These are phyloP conservation scores for Calonectria naviculata DNA, from an alignment of 2,329 filamentous ascomycete genomes.

Conservation along the genomic window DNA sequence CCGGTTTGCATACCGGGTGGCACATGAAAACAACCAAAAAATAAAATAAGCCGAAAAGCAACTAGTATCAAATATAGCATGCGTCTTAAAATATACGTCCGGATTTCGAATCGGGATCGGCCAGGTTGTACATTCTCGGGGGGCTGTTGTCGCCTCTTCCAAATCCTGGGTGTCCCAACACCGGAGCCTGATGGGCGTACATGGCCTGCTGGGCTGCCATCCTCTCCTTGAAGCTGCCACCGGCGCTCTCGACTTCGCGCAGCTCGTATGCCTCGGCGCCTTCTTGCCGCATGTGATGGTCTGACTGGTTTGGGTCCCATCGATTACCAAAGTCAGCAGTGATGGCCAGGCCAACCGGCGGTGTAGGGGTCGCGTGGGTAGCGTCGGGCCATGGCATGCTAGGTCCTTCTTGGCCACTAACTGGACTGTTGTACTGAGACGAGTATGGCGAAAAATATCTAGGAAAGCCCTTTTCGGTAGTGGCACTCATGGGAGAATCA, in stretches of 20 bases:
- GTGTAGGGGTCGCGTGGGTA: slow-evolving; percentile 2
- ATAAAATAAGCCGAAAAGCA: not conserved
- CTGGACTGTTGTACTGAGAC: slow-evolving; percentile 69
- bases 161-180: not conserved
- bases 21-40: not conserved
- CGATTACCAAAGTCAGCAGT: slow-evolving; percentile 9
- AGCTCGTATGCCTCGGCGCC: slow-evolving; percentile 8
- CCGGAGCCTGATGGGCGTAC: not conserved
- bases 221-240: slow-evolving; percentile 2
- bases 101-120: not conserved
- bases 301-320: slow-evolving; percentile 3
- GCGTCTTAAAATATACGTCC: not conserved
- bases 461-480: slow-evolving; percentile 52
- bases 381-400: slow-evolving; percentile 14
- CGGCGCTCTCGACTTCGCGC: slow-evolving; percentile 9
- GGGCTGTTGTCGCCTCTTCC: not conserved
- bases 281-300: not conserved
- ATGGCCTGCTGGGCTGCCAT: slow-evolving; percentile 2
- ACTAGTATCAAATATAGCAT: not conserved
- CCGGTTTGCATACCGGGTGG: not conserved
- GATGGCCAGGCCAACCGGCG: slow-evolving; percentile 6
- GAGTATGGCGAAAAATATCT: slow-evolving; percentile 70
- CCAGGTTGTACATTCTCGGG: not conserved
- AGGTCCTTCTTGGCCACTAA: slow-evolving; percentile 48
- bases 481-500: slow-evolving; percentile 61